Conservation (phyloP, 371 early-diverging fungal genomes). For the Apophysomyces trapeziformis region DNA sequence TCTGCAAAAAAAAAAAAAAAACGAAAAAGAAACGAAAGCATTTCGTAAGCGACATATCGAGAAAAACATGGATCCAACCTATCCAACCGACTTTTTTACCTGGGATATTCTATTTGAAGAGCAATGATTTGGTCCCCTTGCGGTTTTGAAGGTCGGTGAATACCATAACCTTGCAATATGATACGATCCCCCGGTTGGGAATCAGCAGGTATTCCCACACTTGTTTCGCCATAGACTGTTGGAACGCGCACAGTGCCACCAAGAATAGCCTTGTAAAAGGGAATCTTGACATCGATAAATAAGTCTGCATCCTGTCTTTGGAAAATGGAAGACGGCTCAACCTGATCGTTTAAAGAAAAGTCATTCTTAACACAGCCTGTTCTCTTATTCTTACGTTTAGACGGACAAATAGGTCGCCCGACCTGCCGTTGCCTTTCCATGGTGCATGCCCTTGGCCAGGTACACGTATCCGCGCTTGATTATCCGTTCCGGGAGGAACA, state of each 20-base stretch:
- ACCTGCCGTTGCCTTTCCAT: constrained; percentile 63
- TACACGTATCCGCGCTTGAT: constrained; percentile 62
- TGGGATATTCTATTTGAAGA: constrained; percentile 80
- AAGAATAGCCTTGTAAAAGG: constrained; percentile 83
- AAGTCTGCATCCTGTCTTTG: constrained; percentile 81
- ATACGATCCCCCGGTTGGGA: constrained; percentile 87
- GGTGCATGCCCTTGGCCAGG: constrained; percentile 82
- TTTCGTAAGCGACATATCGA: neutral
- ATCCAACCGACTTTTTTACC: constrained; percentile 20
- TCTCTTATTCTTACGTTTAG: constrained; percentile 54
- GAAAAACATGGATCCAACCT: neutral
- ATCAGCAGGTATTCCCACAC: constrained; percentile 81
- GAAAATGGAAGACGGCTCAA: constrained; percentile 70
- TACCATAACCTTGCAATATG: constrained; percentile 77
- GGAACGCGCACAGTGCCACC: constrained; percentile 88
- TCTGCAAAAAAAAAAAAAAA: neutral
- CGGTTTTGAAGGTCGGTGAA: constrained; percentile 49
- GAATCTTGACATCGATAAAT: constrained; percentile 70
- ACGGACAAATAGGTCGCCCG: constrained; percentile 82
- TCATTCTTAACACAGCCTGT: neutral
- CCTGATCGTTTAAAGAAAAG: constrained; percentile 16
- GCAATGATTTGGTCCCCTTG: constrained; percentile 90
- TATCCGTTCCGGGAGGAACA: constrained; percentile 77
- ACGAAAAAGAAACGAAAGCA: neutral
- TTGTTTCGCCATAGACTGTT: constrained; percentile 92